A percentile compares a stretch with the other conserved stretches of the same genome.
Evolutionary conservation across 2,329 filamentous ascomycete genomes (phyloP).

Genomic region (Tolypocladium nubicola): DNA sequence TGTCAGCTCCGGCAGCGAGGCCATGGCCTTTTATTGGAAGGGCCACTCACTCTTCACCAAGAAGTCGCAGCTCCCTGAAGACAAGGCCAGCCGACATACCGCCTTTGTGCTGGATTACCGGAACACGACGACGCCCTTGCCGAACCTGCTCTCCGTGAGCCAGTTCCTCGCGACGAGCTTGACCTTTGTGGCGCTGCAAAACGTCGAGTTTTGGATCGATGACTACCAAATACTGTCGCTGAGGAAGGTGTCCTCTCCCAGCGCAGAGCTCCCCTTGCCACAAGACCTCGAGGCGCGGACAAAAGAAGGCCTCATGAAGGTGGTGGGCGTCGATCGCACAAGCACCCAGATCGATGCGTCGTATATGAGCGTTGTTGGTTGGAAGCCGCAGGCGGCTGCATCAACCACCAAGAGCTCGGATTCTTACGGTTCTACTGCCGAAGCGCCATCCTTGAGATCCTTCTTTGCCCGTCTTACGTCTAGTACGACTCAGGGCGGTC

Average conservation of each 20-base stretch:
- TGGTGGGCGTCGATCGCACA: slow-evolving; percentile 69
- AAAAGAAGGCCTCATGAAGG: slow-evolving; percentile 79
- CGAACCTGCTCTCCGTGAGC: slow-evolving; percentile 73
- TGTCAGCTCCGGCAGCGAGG: slow-evolving; percentile 81
- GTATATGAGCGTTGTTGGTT: slow-evolving; percentile 81
- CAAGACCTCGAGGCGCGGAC: slow-evolving; percentile 72
- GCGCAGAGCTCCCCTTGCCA: slow-evolving; percentile 61
- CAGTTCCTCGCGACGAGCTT: slow-evolving; percentile 92
- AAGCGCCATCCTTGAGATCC: slow-evolving; percentile 54
- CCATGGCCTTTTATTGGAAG: slow-evolving; percentile 99
- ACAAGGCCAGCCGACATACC: slow-evolving; percentile 59
- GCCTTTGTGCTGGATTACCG: slow-evolving; percentile 94
- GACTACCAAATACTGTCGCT: slow-evolving; percentile 72
- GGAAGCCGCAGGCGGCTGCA: slow-evolving; percentile 50
- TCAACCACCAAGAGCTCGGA: slow-evolving; percentile 32
- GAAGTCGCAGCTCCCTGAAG: slow-evolving; percentile 61
- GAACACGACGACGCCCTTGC: slow-evolving; percentile 76
- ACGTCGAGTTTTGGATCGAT: slow-evolving; percentile 84
- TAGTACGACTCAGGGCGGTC: slow-evolving; percentile 35
- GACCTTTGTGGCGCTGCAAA: slow-evolving; percentile 84
- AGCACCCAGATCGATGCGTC: slow-evolving; percentile 86
- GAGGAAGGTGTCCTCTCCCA: slow-evolving; percentile 76
- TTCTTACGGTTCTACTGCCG: slow-evolving; percentile 32
- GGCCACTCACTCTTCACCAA: slow-evolving; percentile 94
- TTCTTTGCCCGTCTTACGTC: slow-evolving; percentile 75